Evolutionary conservation across 2,329 filamentous ascomycete genomes (phyloP).

Genomic region (Fusarium aywerte): DNA sequence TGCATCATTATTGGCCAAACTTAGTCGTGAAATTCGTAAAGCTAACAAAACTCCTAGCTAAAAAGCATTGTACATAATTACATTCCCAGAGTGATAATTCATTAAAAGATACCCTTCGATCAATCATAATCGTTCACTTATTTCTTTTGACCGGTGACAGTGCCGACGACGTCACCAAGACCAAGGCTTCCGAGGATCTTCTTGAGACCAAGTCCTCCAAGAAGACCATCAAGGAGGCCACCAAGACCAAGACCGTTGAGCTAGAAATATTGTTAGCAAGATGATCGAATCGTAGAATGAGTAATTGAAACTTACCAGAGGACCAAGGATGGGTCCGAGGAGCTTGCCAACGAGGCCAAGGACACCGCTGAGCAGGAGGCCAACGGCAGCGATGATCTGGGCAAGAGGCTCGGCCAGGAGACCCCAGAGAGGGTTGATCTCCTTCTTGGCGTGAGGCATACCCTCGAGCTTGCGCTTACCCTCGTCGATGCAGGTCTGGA

Average conservation of each 20-base stretch:
- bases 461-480: constrained; percentile 89
- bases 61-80: constrained; percentile 9
- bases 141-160: constrained; percentile 55
- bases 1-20: constrained; percentile 21
- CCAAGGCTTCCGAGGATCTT: constrained; percentile 81
- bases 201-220: constrained; percentile 80
- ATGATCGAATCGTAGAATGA: neutral
- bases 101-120: constrained; percentile 8
- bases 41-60: constrained; percentile 34
- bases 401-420: constrained; percentile 85
- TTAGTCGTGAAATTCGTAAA: constrained; percentile 28
- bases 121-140: constrained; percentile 12
- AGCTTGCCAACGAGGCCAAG: constrained; percentile 85
- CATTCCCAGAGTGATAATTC: constrained; percentile 11
- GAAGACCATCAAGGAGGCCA: constrained; percentile 79
- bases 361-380: constrained; percentile 83
- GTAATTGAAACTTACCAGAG: constrained; percentile 19
- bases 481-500: constrained; percentile 85
- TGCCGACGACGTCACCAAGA: constrained; percentile 60
- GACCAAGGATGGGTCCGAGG: constrained; percentile 51
- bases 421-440: constrained; percentile 89
- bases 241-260: constrained; percentile 85
- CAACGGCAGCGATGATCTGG: constrained; percentile 92
- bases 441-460: constrained; percentile 95
- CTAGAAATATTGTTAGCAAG: constrained; percentile 45